Evolutionary conservation across 2,329 filamentous ascomycete genomes (phyloP).

Genomic region (Coniochaeta prunicola): DNA sequence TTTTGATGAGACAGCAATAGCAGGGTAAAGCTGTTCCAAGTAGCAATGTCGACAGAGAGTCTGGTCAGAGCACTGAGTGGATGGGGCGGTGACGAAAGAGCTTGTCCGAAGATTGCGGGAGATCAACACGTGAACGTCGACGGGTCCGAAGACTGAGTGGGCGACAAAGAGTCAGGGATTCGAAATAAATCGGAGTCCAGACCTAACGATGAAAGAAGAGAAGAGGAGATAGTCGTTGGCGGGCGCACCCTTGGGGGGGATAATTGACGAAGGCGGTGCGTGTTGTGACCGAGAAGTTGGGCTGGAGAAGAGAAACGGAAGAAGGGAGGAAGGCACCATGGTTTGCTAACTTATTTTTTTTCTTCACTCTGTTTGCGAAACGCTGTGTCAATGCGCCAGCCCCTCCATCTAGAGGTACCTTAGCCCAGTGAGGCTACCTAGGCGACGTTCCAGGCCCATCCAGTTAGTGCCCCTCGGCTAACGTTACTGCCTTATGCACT

Average conservation of each 20-base stretch:
- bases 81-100: not conserved
- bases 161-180: not conserved
- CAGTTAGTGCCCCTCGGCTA: not conserved
- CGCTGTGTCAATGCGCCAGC: not conserved
- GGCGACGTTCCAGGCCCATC: not conserved
- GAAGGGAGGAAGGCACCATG: not conserved
- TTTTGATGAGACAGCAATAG: not conserved
- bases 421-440: not conserved
- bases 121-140: slow-evolving; percentile 2
- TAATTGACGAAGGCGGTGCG: slow-evolving; percentile 30
- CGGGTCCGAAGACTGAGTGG: not conserved
- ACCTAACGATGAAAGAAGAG: slow-evolving; percentile 20
- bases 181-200: not conserved
- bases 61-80: not conserved
- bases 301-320: slow-evolving; percentile 1
- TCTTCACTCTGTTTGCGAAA: not conserved
- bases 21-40: not conserved
- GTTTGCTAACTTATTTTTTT: not conserved
- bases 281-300: slow-evolving; percentile 3
- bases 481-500: too few relatives aligned
- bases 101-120: not conserved
- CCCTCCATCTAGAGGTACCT: not conserved
- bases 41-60: not conserved
- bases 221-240: slow-evolving; percentile 18
- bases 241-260: slow-evolving; percentile 24